Evolutionary conservation across 768 basidiomycete genomes (phyloP), one percentile per base, ranked within the genome.

Genomic region (Mycena kentingensis): DNA sequence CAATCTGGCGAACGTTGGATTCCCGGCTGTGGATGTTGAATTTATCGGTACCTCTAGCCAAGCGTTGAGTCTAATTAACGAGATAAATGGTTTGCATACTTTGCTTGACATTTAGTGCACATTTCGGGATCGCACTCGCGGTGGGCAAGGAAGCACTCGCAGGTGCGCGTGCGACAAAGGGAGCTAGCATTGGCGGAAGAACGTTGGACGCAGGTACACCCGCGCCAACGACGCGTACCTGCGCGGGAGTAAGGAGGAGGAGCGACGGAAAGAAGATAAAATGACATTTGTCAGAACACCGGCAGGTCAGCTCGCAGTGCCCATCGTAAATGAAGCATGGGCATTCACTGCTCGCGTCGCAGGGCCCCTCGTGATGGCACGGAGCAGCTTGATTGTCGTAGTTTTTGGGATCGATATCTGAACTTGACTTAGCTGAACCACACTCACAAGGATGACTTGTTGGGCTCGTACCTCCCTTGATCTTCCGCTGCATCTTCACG

Each of bases 121-220:
- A 87, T 51, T 29, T 82, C 81, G 3, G 86, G 85, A 64, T 88
- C 85, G 52, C 88, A 90, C 63, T 90, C 88, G 29, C 82, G 73
- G 8, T 69, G 61, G 0, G 74, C 69, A 19, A 59, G 65, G 43
- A 67, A 71, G 61, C 88, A 90, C 8, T 77, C 74, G 57, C 88
- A 90, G 4, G 67, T 67, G 13, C 62, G 56, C 2, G 67, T 76
- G n/a, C 63, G 65, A 66, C 73, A 81, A 18, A 58, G 63, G 46
- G 57, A 64, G 18, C 49, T 52, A 3, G 62, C 58, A 35, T 54
- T n/a, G 21, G 5, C 12, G 26, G 16, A 13, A 5, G 44, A 32
- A 5, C 27, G 44, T 28, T 65, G 6, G 21, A 34, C 31, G 59
- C 85, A 88, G 8, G 61, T 63, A 58, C 87, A 89, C 3, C 87